Conservation (phyloP, 129 eudicot species). For the Arctium lappa region DNA sequence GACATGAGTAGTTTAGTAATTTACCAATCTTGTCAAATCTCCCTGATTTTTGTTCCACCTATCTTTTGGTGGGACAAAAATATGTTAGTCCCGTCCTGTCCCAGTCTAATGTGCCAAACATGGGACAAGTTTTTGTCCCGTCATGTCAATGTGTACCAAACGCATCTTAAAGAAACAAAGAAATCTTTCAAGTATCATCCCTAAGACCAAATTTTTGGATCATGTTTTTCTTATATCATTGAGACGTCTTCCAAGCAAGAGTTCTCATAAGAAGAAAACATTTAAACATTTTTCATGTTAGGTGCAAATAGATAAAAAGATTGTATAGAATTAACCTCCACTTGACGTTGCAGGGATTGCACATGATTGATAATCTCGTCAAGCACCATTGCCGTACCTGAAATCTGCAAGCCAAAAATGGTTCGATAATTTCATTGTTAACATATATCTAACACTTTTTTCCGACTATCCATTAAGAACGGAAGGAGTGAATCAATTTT, state of each 20-base stretch:
- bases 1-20: neutral
- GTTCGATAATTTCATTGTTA: neutral
- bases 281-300: neutral
- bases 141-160: too few relatives aligned
- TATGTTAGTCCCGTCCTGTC: too few relatives aligned
- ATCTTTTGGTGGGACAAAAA: neutral
- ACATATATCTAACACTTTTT: neutral
- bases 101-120: too few relatives aligned
- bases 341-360: conserved; percentile 80
- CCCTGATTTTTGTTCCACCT: neutral
- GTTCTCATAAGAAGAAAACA: neutral
- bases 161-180: neutral
- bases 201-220: neutral
- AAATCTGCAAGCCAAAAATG: conserved; percentile 43
- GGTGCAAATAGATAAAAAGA: neutral
- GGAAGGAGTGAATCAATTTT: neutral
- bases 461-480: neutral
- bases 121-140: too few relatives aligned
- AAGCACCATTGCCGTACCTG: conserved; percentile 86
- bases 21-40: neutral
- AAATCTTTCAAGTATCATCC: conserved; percentile 4
- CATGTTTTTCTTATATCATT: neutral
- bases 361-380: conserved; percentile 91
- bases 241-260: neutral
- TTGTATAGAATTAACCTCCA: conserved; percentile 58